Evolutionary conservation across 371 early-diverging fungal species (phyloP).

Genomic region (Mortierella sp.): DNA sequence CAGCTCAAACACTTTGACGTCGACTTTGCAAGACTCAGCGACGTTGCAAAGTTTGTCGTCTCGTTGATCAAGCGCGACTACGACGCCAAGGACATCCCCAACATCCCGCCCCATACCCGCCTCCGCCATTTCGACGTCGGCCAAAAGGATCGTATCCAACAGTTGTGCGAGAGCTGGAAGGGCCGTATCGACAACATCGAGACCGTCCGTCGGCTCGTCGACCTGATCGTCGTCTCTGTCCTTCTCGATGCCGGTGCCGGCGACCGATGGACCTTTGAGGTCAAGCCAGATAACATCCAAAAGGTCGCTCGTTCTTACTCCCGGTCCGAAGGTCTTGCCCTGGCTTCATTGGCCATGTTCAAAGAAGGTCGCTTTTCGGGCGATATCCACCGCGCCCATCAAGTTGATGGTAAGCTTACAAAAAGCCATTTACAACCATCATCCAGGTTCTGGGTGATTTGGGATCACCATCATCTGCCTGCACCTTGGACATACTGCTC

Average conservation of each 20-base stretch:
- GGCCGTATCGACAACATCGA: slow-evolving; percentile 65
- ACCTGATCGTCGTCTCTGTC: slow-evolving; percentile 91
- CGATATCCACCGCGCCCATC: slow-evolving; percentile 65
- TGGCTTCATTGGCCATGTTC: slow-evolving; percentile 93
- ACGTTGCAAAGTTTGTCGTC: slow-evolving; percentile 77
- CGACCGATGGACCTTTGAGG: slow-evolving; percentile 79
- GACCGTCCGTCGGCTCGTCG: slow-evolving; percentile 79
- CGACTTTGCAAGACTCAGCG: slow-evolving; percentile 69
- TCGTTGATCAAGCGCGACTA: slow-evolving; percentile 82
- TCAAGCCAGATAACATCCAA: slow-evolving; percentile 43
- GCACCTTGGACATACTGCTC: not conserved
- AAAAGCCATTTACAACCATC: not conserved
- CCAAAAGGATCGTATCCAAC: slow-evolving; percentile 63
- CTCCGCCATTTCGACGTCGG: slow-evolving; percentile 87
- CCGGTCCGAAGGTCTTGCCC: slow-evolving; percentile 90
- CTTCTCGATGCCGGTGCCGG: slow-evolving; percentile 96
- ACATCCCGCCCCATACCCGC: slow-evolving; percentile 91
- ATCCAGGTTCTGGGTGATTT: not conserved
- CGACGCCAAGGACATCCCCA: slow-evolving; percentile 59
- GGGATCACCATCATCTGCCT: not conserved
- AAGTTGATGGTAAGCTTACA: slow-evolving; percentile 75
- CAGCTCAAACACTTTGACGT: slow-evolving; percentile 77
- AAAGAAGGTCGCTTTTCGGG: slow-evolving; percentile 82
- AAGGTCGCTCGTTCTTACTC: slow-evolving; percentile 65
- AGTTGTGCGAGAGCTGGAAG: slow-evolving; percentile 59